Evolutionary conservation across 257 asterid genomes (phyloP).

Genomic region (Nicotiana tomentosiformis): DNA sequence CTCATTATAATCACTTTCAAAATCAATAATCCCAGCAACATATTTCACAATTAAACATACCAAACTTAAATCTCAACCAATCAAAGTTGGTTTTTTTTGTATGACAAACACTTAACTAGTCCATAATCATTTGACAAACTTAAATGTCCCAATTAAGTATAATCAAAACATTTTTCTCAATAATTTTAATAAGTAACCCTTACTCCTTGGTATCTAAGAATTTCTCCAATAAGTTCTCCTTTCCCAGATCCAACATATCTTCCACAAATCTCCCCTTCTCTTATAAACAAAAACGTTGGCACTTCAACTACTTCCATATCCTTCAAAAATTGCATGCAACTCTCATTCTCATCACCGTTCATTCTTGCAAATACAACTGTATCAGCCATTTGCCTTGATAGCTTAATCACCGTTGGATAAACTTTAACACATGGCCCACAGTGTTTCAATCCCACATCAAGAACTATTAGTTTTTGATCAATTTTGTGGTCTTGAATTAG

Average conservation of each 20-base stretch:
- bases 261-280: slow-evolving; percentile 72
- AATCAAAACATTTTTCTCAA: neutral
- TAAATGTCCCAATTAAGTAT: neutral
- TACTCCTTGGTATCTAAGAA: slow-evolving; percentile 90
- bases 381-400: slow-evolving; percentile 77
- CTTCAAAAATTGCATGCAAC: slow-evolving; percentile 86
- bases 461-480: slow-evolving; percentile 52
- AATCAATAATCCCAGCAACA: neutral
- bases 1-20: neutral
- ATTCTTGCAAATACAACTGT: slow-evolving; percentile 80
- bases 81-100: neutral
- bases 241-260: slow-evolving; percentile 96
- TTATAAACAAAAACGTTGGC: slow-evolving; percentile 88
- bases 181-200: slow-evolving; percentile 45
- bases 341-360: slow-evolving; percentile 96
- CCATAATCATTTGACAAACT: neutral
- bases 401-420: slow-evolving; percentile 81
- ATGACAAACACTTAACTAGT: neutral
- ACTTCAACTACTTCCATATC: slow-evolving; percentile 87
- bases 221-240: slow-evolving; percentile 97
- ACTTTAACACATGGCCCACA: slow-evolving; percentile 99
- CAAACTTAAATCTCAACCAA: neutral
- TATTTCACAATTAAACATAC: neutral
- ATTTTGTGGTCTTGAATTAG: slow-evolving; percentile 51
- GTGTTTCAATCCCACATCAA: slow-evolving; percentile 90